phyloP scores from a whole-genome alignment of 2,329 filamentous ascomycete genomes.

The Claviceps sorghi region DNA sequence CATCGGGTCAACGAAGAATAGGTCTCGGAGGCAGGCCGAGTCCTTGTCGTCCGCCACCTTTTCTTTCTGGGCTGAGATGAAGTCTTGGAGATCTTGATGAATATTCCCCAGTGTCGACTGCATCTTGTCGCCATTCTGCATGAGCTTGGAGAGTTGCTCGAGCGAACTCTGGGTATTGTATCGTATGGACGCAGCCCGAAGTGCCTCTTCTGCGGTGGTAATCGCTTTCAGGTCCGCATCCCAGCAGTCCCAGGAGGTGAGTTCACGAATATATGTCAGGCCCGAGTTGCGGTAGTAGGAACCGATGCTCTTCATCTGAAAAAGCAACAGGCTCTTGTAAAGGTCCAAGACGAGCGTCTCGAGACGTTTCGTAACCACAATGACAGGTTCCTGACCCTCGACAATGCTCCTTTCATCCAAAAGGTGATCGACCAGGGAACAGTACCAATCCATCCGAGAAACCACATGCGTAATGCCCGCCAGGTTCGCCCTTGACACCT shows the following conservation, averaged over 20 bases:
- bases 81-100: slow-evolving; percentile 7
- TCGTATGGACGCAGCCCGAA: slow-evolving; percentile 6
- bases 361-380: slow-evolving; percentile 4
- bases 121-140: slow-evolving; percentile 6
- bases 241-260: slow-evolving; percentile 5
- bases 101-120: slow-evolving; percentile 6
- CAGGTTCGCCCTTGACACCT: slow-evolving; percentile 4
- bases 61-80: slow-evolving; percentile 7
- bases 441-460: slow-evolving; percentile 7
- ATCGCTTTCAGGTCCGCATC: slow-evolving; percentile 5
- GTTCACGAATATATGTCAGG: slow-evolving; percentile 6
- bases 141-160: slow-evolving; percentile 5
- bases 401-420: slow-evolving; percentile 7
- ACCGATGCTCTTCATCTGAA: slow-evolving; percentile 7
- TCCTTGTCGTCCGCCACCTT: slow-evolving; percentile 6
- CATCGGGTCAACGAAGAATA: slow-evolving; percentile 7
- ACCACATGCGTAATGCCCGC: slow-evolving; percentile 6
- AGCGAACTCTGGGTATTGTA: slow-evolving; percentile 7
- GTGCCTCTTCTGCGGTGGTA: slow-evolving; percentile 4
- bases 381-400: slow-evolving; percentile 4
- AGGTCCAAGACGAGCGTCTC: slow-evolving; percentile 5
- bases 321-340: slow-evolving; percentile 6
- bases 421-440: slow-evolving; percentile 6
- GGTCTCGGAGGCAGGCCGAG: slow-evolving; percentile 7
- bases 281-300: slow-evolving; percentile 7